Base-by-base conservation (phyloP, 345 rosid genomes). In the Garcia nutans region DNA sequence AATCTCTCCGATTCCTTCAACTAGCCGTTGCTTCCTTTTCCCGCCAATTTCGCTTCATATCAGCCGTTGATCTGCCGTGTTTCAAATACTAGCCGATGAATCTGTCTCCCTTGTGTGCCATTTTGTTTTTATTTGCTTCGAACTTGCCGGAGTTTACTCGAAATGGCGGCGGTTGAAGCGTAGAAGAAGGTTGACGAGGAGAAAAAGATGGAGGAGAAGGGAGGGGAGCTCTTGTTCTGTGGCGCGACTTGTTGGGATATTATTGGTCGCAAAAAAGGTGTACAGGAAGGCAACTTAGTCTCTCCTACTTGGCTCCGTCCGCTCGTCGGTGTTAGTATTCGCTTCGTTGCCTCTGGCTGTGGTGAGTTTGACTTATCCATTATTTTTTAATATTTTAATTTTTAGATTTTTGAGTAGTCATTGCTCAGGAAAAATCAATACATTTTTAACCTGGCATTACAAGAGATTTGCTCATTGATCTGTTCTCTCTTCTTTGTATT, bases 261-360 rank as follows among this genome's bases (percentile, higher is more conserved):
- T 15, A 54, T 93, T 84, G 97, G 93, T 66, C 86, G 92, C 11
- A 85, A 83, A 44, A 93, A 84, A 85, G 96, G 89, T 56, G 49
- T 84, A 0, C 72, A 75, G 67, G 98, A 93, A 57, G 89, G 92
- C 67, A 96, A 96, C 84, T 84, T 93, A 82, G 82, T 89, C 73
- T 90, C 98, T 42, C 98, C 98, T 31, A 93, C 98, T 69, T 90
- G 99, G 9, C 84, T 96, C 23, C 96, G 99, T 42, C 96, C 99
- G 11, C 97, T 96, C 65, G 83, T 96, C 15, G 93, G 98, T 16
- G 72, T 92, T 22, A 81, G 78, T 75, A 89, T 93, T 74, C 93
- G 97, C 60, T 88, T 88, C 66, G 93, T 95, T 72, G 97, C 97
- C 65, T 84, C 98, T 52, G 99, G 99, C 59, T 84, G 92, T 76